These are phyloP conservation scores for Diplocarpon rosae DNA, from an alignment of 2,329 filamentous ascomycete species.

Conservation along the genomic window DNA sequence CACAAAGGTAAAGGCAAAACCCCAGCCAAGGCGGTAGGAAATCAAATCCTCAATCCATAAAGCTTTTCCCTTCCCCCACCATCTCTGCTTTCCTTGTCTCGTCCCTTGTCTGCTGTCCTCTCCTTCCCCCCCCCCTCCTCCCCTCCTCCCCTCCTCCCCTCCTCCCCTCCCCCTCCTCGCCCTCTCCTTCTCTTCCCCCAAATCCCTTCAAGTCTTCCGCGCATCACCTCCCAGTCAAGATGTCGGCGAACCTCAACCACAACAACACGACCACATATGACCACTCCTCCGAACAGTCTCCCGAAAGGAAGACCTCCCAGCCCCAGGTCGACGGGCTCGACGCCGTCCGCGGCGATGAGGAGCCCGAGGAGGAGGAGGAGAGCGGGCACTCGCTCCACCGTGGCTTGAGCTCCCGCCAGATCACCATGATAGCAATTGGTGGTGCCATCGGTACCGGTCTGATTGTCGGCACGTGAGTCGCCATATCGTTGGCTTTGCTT, in stretches of 20 bases:
- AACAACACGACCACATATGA: too few relatives aligned
- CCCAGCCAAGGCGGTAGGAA: too few relatives aligned
- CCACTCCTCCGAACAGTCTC: slow-evolving; percentile 11
- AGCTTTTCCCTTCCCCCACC: neutral
- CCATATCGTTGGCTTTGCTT: neutral
- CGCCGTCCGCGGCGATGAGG: slow-evolving; percentile 1
- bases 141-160: neutral
- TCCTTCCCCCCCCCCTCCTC: neutral
- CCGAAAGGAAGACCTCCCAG: slow-evolving; percentile 4
- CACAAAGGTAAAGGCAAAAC: too few relatives aligned
- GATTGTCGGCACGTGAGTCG: slow-evolving; percentile 49
- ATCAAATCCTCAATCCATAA: too few relatives aligned
- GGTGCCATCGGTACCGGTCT: slow-evolving; percentile 40
- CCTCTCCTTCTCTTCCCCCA: neutral
- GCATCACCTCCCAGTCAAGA: neutral
- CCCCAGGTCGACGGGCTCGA: slow-evolving; percentile 2
- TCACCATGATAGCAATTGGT: slow-evolving; percentile 12
- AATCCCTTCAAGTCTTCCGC: neutral
- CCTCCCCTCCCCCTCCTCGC: too few relatives aligned
- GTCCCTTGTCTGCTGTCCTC: neutral
- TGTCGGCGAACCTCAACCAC: slow-evolving; percentile 10
- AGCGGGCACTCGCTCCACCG: slow-evolving; percentile 8
- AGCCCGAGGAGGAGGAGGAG: slow-evolving; percentile 34
- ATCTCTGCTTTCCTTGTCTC: neutral
- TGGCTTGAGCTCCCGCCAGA: slow-evolving; percentile 7